Evolutionary conservation across 257 asterid species (phyloP).

Genomic region (Mentha longifolia): DNA sequence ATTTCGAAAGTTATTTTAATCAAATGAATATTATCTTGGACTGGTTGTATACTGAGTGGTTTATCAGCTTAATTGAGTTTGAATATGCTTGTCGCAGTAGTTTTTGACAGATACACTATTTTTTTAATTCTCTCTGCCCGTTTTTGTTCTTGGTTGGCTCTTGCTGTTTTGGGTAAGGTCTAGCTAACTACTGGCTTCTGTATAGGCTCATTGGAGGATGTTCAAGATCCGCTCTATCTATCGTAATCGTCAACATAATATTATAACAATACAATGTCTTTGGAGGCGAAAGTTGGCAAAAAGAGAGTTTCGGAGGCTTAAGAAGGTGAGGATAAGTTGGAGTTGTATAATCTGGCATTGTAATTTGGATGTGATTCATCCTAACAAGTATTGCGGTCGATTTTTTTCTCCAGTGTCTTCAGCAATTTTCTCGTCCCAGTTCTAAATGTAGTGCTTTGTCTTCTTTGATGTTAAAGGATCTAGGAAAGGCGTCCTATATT

Average conservation of each 20-base stretch:
- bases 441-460: conserved; percentile 1
- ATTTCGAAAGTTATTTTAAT: neutral
- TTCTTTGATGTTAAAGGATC: conserved; percentile 17
- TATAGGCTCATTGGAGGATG: conserved; percentile 92
- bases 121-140: neutral
- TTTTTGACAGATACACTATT: neutral
- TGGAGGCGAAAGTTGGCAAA: conserved; percentile 96
- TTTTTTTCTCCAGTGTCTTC: neutral
- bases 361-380: conserved; percentile 1
- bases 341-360: neutral
- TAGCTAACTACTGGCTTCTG: conserved; percentile 32
- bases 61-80: no score
- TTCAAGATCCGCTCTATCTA: conserved; percentile 70
- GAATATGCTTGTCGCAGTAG: neutral
- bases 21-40: conserved; percentile 1
- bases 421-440: neutral
- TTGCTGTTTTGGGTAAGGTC: conserved; percentile 17
- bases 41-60: neutral
- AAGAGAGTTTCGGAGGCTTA: conserved; percentile 85
- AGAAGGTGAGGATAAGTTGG: conserved; percentile 60
- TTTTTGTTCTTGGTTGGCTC: conserved; percentile 2
- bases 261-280: conserved; percentile 86
- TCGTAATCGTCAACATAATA: conserved; percentile 73
- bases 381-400: neutral
- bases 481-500: neutral